Evolutionary conservation across 345 rosid species (phyloP), one percentile per base, ranked within the genome.

Genomic region (Kernera saxatilis): DNA sequence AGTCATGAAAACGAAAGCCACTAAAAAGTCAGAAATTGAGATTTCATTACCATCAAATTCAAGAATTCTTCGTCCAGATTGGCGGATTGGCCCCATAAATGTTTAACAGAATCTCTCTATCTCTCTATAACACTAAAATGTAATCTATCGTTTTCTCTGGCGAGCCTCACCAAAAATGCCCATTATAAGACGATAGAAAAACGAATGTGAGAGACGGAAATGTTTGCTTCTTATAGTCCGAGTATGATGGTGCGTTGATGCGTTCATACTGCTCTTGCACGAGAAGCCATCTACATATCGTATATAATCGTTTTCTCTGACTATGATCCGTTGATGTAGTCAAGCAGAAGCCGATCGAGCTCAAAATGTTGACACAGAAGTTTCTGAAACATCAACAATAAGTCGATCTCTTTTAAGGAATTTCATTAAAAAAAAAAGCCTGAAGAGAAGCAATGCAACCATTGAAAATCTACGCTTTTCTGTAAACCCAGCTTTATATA

Each of bases 341-440:
- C 90, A 61, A 90, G 81, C 70, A 88, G 87, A 77, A 46, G 90
- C 57, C 87, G 72, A 62, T 93, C 97, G 7, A 93, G 94, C 79
- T 86, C 97, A 70, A 93, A 88, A 76, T 90, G 92, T 27, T 70
- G 84, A 22, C 77, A 68, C 48, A 90, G 82, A 56, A 85, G 91
- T 75, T 72, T 82, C 98, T 93, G 94, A 85, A 86, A 64, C 64
- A 64, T 67, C 68, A 63, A 73, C 22, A 68, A 64, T 13, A 33
- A 23, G 46, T 35, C 9, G 23, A 29, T 8, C 57, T 57, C 27
- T 37, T 33, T 39, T 5, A 22, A 56, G 36, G 23, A 39, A 60
- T 14, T 55, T 57, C 63, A 51, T 48, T 33, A 29, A 23, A 0
- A 6, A 15, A 14, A 50, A 0, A 23, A 56, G 6, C 37, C 36